Percentiles rank a stretch among this genome's conserved stretches.
phyloP scores from a whole-genome alignment of 257 asterid species.

The Eucommia ulmoides region DNA sequence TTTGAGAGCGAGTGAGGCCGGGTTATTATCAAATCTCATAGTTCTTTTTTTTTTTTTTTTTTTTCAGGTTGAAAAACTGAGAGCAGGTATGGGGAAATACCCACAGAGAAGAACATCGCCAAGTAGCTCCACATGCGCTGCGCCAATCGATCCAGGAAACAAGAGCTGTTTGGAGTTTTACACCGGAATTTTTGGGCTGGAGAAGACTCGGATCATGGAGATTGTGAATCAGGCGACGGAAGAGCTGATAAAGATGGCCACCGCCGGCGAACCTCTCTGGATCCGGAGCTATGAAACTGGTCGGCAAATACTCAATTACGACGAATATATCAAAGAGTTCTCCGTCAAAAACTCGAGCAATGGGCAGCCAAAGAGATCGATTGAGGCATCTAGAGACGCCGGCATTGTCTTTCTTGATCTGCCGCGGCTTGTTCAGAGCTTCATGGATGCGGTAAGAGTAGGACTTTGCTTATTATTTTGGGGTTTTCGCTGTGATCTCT shows the following conservation, averaged over 20 bases:
- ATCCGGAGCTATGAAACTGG: slow-evolving; percentile 61
- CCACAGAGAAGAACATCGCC: slow-evolving; percentile 39
- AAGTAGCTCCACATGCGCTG: slow-evolving; percentile 34
- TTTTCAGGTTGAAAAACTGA: slow-evolving; percentile 42
- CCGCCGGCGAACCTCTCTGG: slow-evolving; percentile 64
- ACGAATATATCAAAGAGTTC: slow-evolving; percentile 51
- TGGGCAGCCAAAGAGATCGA: slow-evolving; percentile 24
- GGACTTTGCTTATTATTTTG: too few relatives aligned
- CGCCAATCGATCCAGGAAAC: slow-evolving; percentile 38
- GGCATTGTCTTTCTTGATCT: slow-evolving; percentile 46
- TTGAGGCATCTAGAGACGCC: slow-evolving; percentile 79
- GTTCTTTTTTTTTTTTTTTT: too few relatives aligned
- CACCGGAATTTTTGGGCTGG: slow-evolving; percentile 27
- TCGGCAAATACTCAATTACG: slow-evolving; percentile 79
- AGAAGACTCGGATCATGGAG: slow-evolving; percentile 34
- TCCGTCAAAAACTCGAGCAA: slow-evolving; percentile 9
- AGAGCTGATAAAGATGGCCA: slow-evolving; percentile 60
- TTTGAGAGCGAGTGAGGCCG: too few relatives aligned
- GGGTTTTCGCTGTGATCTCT: too few relatives aligned
- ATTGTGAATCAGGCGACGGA: slow-evolving; percentile 35
- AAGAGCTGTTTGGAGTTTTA: slow-evolving; percentile 28
- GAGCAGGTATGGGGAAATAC: slow-evolving; percentile 28
- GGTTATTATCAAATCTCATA: too few relatives aligned
- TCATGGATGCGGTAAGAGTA: slow-evolving; percentile 58
- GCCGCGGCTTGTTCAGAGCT: slow-evolving; percentile 50